phyloP scores from a whole-genome alignment of 768 basidiomycete species.

The Pleurotus tuoliensis region DNA sequence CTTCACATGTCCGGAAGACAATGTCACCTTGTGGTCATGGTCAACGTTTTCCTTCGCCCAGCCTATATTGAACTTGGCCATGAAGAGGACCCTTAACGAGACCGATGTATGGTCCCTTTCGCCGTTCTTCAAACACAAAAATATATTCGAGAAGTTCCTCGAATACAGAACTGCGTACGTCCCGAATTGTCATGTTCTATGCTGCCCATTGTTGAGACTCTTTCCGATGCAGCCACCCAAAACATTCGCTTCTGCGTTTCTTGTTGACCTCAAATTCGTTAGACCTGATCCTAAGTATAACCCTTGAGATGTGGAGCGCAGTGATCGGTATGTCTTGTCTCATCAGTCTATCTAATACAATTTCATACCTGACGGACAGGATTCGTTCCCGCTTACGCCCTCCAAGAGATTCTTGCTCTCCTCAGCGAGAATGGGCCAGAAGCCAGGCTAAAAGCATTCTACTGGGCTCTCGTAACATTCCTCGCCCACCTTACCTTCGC shows the following conservation, averaged over 20 bases:
- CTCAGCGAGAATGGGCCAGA: constrained; percentile 40
- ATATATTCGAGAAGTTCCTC: constrained; percentile 61
- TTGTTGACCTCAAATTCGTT: constrained; percentile 64
- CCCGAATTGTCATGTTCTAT: too few species aligned
- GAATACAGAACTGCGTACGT: constrained; percentile 42
- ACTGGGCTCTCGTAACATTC: constrained; percentile 59
- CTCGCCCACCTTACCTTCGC: constrained; percentile 64
- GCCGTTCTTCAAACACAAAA: constrained; percentile 65
- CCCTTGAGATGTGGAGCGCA: constrained; percentile 58
- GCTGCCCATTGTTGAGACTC: not conserved
- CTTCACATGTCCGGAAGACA: constrained; percentile 61
- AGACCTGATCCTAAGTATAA: constrained; percentile 58
- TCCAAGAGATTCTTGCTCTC: constrained; percentile 55
- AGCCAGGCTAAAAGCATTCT: constrained; percentile 43
- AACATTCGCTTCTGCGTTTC: constrained; percentile 57
- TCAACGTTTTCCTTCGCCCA: constrained; percentile 60
- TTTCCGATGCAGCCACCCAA: constrained; percentile 37
- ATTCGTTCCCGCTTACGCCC: constrained; percentile 62
- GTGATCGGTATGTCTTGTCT: constrained; percentile 35
- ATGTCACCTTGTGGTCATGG: constrained; percentile 64
- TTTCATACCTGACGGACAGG: constrained; percentile 29
- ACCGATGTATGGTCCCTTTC: constrained; percentile 61
- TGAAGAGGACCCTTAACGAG: constrained; percentile 43
- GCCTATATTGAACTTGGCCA: constrained; percentile 54
- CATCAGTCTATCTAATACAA: not conserved